These are phyloP conservation scores for Cordyceps tenuipes DNA, from an alignment of 2,329 filamentous ascomycete species.

Conservation along the genomic window DNA sequence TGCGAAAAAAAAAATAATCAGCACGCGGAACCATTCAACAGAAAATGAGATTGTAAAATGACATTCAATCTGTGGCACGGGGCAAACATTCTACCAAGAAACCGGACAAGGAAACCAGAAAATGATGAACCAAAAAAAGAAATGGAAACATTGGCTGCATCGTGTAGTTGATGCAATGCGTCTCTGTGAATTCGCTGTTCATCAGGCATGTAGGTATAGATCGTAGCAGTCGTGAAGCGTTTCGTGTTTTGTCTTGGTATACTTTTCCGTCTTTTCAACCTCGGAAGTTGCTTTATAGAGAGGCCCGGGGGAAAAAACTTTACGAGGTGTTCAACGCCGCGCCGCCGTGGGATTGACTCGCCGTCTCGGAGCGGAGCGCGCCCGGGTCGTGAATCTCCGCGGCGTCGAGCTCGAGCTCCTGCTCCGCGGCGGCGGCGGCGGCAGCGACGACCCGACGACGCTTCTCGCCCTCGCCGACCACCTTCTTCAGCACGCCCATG, in stretches of 20 bases:
- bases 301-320: no score
- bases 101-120: neutral
- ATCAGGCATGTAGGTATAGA: neutral
- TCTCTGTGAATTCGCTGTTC: neutral
- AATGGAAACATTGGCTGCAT: neutral
- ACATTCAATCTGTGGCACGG: neutral
- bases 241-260: neutral
- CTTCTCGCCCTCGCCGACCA: constrained; percentile 44
- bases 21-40: neutral
- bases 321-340: neutral
- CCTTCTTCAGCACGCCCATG: constrained; percentile 45
- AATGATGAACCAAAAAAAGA: neutral
- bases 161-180: neutral
- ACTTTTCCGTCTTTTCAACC: no score
- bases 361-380: neutral
- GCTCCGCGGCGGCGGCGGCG: neutral
- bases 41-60: no score
- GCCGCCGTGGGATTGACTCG: constrained; percentile 1
- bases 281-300: no score
- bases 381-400: neutral
- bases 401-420: neutral
- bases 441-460: constrained; percentile 21
- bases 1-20: neutral
- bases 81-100: neutral
- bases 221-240: neutral